A percentile compares a stretch with the other conserved stretches of the same genome.
Conservation (phyloP, 2,329 filamentous ascomycete genomes). For the Xylaria multiplex region DNA sequence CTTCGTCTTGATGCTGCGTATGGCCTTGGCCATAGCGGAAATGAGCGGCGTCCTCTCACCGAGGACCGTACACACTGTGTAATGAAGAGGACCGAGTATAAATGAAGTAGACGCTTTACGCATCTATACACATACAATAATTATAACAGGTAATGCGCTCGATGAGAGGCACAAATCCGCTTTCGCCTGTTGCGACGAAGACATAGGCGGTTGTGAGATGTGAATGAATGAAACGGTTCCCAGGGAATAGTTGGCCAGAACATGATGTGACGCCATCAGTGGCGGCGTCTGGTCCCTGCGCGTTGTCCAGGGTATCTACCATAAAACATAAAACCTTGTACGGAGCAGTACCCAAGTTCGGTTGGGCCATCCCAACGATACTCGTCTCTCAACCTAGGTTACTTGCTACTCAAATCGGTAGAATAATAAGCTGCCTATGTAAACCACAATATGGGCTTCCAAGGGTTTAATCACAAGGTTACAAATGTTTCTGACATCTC, state of each 20-base stretch:
- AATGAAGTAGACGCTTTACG: no score
- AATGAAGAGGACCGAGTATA: background rate
- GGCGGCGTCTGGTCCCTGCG: conserved; percentile 2
- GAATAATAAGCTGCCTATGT: no score
- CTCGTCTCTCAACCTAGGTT: no score
- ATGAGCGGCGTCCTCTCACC: background rate
- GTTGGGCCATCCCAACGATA: no score
- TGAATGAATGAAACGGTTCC: background rate
- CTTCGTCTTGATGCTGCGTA: background rate
- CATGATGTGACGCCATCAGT: conserved; percentile 39
- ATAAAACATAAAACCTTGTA: no score
- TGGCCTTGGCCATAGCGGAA: conserved; percentile 18
- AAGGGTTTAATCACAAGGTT: no score
- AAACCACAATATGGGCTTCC: no score
- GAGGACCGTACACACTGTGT: no score
- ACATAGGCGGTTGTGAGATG: background rate
- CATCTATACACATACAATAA: background rate
- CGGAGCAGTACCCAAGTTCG: no score
- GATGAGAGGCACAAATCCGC: background rate
- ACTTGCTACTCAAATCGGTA: no score
- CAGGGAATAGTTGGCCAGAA: background rate
- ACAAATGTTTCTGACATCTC: no score
- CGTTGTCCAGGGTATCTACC: background rate
- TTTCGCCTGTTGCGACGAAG: background rate
- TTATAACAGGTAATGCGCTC: background rate